These are phyloP conservation scores for Tricholoma bakamatsutake DNA, from an alignment of 768 basidiomycete genomes.

Conservation along the genomic window DNA sequence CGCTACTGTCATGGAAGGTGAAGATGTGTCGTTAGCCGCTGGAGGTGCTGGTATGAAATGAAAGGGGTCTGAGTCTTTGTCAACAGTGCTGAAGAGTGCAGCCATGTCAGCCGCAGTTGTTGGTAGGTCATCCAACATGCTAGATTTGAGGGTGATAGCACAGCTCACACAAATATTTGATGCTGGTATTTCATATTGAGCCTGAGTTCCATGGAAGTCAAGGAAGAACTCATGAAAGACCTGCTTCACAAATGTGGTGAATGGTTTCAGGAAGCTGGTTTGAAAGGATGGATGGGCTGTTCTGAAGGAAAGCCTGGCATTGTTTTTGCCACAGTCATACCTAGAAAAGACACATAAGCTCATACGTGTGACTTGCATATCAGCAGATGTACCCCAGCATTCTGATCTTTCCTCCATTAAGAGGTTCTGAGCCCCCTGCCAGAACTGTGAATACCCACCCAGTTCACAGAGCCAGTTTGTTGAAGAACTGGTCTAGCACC, in stretches of 20 bases:
- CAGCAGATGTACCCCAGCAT: background rate
- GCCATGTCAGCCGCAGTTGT: background rate
- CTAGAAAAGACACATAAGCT: background rate
- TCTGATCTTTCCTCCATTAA: background rate
- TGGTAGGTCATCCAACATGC: background rate
- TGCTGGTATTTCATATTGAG: background rate
- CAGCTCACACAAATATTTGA: background rate
- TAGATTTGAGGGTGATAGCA: background rate
- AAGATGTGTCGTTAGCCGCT: background rate
- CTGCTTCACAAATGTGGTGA: background rate
- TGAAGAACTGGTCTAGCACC: background rate
- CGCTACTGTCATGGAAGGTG: background rate
- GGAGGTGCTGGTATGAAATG: background rate
- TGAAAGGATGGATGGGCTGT: background rate
- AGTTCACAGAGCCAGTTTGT: background rate
- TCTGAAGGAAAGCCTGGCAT: background rate
- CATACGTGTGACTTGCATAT: background rate
- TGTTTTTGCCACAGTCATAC: slow-evolving; percentile 1
- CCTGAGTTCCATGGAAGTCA: background rate
- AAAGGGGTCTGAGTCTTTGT: background rate
- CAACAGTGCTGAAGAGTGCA: background rate
- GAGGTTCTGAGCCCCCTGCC: background rate
- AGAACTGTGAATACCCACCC: background rate
- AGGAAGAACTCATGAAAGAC: background rate
- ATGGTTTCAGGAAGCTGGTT: background rate